These are phyloP conservation scores for Thelephora aurantiotincta DNA, from an alignment of 768 basidiomycete species.

Conservation along the genomic window DNA sequence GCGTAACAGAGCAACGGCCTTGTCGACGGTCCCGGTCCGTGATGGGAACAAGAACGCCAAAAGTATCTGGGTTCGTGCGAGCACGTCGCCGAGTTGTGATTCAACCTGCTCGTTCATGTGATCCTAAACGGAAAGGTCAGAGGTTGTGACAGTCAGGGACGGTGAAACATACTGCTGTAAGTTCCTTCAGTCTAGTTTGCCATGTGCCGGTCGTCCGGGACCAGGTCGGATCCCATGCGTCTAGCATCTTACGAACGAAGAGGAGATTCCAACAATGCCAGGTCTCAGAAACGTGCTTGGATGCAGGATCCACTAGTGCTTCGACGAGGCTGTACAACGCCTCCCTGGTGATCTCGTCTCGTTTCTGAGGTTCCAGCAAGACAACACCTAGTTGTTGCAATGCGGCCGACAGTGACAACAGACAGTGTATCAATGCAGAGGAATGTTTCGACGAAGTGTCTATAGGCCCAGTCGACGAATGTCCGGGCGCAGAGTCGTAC, in stretches of 20 bases:
- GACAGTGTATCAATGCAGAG: conserved; percentile 34
- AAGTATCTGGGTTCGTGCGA: conserved; percentile 46
- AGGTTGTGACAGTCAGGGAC: neutral
- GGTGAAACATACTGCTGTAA: neutral
- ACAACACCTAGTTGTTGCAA: conserved; percentile 39
- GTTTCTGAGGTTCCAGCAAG: conserved; percentile 18
- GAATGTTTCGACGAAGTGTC: conserved; percentile 17
- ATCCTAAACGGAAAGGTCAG: neutral
- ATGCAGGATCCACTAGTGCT: conserved; percentile 1
- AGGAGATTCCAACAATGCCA: neutral
- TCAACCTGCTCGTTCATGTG: neutral
- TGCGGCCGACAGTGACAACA: conserved; percentile 38
- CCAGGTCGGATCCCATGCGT: conserved; percentile 1
- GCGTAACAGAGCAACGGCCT: conserved; percentile 27
- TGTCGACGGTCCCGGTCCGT: conserved; percentile 11
- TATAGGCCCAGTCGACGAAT: neutral
- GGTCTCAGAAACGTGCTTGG: neutral
- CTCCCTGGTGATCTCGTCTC: conserved; percentile 1
- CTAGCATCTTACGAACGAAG: conserved; percentile 1
- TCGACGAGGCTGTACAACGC: conserved; percentile 11
- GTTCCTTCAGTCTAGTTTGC: neutral
- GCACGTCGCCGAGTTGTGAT: conserved; percentile 21
- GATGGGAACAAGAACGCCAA: conserved; percentile 43
- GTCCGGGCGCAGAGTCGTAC: neutral
- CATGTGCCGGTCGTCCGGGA: neutral